Evolutionary conservation across 192 early-diverging fungal genomes (phyloP).

Genomic region (Backusella psychrophila): DNA sequence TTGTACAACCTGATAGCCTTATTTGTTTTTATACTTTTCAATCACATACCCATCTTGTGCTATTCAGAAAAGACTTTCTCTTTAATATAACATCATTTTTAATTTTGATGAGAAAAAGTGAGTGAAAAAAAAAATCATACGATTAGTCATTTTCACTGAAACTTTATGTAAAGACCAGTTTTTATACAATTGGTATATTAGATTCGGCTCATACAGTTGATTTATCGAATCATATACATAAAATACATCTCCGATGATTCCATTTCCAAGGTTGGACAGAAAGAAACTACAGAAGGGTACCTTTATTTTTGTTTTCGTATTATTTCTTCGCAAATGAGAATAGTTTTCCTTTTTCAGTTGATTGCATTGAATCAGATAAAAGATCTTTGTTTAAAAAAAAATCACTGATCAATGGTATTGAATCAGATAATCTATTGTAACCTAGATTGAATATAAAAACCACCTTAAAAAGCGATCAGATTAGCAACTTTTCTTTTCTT

Average conservation of each 20-base stretch:
- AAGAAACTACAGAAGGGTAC: not conserved
- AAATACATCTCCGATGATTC: not conserved
- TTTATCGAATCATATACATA: not conserved
- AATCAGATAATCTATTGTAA: conserved; percentile 16
- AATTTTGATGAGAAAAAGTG: not conserved
- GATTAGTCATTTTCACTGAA: not conserved
- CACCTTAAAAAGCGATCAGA: not conserved
- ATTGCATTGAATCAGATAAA: not conserved
- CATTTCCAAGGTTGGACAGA: not conserved
- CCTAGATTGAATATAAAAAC: not conserved
- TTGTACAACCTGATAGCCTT: not conserved
- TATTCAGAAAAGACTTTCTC: not conserved
- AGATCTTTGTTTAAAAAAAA: not conserved
- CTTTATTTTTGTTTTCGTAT: not conserved
- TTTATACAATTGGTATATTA: not conserved
- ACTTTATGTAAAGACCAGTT: not conserved
- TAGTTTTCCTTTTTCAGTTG: not conserved
- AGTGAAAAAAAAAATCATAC: not conserved
- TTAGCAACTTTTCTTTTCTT: not conserved
- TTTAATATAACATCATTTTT: not conserved
- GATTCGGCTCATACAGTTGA: not conserved
- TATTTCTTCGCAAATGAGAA: not conserved
- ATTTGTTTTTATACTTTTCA: not conserved
- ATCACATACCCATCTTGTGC: not conserved
- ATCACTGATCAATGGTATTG: not conserved